A percentile compares a stretch with the other conserved stretches of the same genome.
Conservation (phyloP, 2,329 filamentous ascomycete species). For the Exserohilum turcica region DNA sequence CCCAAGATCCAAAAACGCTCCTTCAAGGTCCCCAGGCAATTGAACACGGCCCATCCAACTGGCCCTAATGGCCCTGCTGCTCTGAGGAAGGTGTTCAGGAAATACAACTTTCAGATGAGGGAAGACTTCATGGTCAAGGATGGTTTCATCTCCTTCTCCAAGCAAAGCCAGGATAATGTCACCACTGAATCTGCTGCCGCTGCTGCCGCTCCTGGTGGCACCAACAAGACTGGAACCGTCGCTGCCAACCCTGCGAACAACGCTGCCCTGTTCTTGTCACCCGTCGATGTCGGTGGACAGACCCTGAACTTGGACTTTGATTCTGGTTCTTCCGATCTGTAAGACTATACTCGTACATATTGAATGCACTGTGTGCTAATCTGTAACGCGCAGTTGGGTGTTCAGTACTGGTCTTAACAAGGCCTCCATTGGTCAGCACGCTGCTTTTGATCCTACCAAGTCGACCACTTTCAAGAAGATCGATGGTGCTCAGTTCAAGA, state of each 20-base stretch:
- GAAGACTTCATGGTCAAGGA: slow-evolving; percentile 27
- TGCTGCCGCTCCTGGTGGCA: slow-evolving; percentile 33
- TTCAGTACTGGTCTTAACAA: slow-evolving; percentile 66
- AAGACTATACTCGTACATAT: slow-evolving; percentile 32
- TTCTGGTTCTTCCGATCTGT: slow-evolving; percentile 75
- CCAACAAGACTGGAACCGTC: slow-evolving; percentile 61
- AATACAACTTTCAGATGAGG: slow-evolving; percentile 60
- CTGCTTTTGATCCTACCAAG: slow-evolving; percentile 59
- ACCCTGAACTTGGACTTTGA: slow-evolving; percentile 73
- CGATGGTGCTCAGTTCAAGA: slow-evolving; percentile 61
- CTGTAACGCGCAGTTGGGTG: slow-evolving; percentile 61
- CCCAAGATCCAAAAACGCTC: slow-evolving; percentile 58
- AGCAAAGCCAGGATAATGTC: slow-evolving; percentile 18
- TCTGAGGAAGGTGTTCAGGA: slow-evolving; percentile 69
- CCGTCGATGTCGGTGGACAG: slow-evolving; percentile 72
- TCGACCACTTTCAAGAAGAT: slow-evolving; percentile 58
- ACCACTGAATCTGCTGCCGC: neutral
- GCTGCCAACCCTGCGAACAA: slow-evolving; percentile 67
- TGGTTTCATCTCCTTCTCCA: slow-evolving; percentile 48
- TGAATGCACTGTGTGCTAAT: slow-evolving; percentile 16
- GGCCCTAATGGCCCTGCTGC: slow-evolving; percentile 62
- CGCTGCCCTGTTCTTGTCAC: slow-evolving; percentile 72
- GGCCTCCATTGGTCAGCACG: slow-evolving; percentile 56
- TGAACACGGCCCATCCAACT: slow-evolving; percentile 59
- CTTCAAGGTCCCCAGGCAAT: slow-evolving; percentile 65